Base-by-base conservation (phyloP, 2,329 filamentous ascomycete species). In the Exophiala viscosa region DNA sequence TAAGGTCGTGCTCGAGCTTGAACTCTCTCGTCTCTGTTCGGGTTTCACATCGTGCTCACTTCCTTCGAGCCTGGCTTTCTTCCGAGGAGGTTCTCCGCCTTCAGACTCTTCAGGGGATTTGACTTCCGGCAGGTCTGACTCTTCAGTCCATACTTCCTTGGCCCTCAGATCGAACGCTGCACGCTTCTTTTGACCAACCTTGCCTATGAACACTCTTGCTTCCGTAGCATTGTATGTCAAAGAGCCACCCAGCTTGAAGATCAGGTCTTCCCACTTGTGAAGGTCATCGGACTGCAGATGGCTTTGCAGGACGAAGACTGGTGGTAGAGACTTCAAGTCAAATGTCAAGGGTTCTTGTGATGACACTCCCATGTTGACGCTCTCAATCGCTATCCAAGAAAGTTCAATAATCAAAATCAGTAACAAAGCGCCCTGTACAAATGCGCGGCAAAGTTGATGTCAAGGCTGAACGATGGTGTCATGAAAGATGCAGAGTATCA, bases 161-260 rank as follows among this genome's bases (percentile, higher is more conserved):
- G 81, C 78, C 48, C 88, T 79, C 55, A 97, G 73, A 69, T 97
- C 92, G 62, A 95, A 84, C 42, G 81, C 76, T 1, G 89, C 89
- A 14, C 92, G 80, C 62, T 83, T 79, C 59, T 81, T 84, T 50
- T 82, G 85, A 0, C 77, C 76, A 32, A 95, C 78, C 60, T 84
- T 88, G 1, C 87, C 90, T 28, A 97, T 67, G 1, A 96, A 76
- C 2, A 96, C 69, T 3, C 80, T 76, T 1, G 90, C 90, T 67
- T 92, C 86, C 11, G 76, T 74, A 47, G 86, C 74, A 66, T 92
- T 81, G 53, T 86, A 85, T 0, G 88, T 91, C 48, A 93, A 66
- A 0, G 76, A 78, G 5, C 80, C 82, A 47, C 72, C 71, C 48
- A 71, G 68, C 5, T 68, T 65, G 3, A 78, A 74, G 8, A 95